A percentile compares a stretch with the other conserved stretches of the same genome.
These are phyloP conservation scores for Beauveria rudraprayagi DNA, from an alignment of 2,329 filamentous ascomycete species.

Conservation along the genomic window DNA sequence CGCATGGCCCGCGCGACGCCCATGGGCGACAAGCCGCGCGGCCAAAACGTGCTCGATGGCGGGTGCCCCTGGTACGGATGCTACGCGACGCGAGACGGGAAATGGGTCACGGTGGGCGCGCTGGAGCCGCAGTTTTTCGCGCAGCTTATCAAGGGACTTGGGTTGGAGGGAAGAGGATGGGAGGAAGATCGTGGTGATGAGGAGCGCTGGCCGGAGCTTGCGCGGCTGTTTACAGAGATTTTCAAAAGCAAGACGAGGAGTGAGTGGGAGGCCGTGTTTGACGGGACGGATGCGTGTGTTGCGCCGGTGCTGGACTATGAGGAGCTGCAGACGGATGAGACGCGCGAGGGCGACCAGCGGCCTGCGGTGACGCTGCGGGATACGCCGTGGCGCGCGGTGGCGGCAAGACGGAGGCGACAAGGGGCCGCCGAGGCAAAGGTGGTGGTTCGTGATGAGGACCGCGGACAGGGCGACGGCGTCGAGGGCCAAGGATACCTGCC, in stretches of 20 bases:
- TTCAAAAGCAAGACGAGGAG: conserved; percentile 64
- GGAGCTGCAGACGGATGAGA: conserved; percentile 52
- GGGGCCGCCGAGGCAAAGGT: no score
- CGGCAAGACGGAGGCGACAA: conserved; percentile 10
- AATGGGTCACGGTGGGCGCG: conserved; percentile 81
- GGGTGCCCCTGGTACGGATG: conserved; percentile 85
- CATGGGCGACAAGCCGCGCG: conserved; percentile 56
- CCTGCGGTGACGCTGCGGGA: conserved; percentile 59
- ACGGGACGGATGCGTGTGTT: conserved; percentile 85
- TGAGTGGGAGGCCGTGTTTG: conserved; percentile 82
- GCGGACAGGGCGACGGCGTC: conserved; percentile 58
- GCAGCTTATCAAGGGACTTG: conserved; percentile 58
- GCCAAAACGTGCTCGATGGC: conserved; percentile 72
- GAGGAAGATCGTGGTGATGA: conserved; percentile 50
- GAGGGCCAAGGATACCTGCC: conserved; percentile 61
- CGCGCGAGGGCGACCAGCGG: conserved; percentile 59
- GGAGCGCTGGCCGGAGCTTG: conserved; percentile 60
- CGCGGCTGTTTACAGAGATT: conserved; percentile 46
- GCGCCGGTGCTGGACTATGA: conserved; percentile 74
- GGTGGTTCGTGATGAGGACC: conserved; percentile 22
- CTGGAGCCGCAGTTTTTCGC: conserved; percentile 82
- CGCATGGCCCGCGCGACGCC: conserved; percentile 57
- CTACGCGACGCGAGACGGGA: conserved; percentile 73
- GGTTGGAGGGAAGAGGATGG: conserved; percentile 43
- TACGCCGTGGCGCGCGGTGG: conserved; percentile 60